Evolutionary conservation across 805 yeast species (phyloP).

Genomic region (Pichia pseudocactophila): DNA sequence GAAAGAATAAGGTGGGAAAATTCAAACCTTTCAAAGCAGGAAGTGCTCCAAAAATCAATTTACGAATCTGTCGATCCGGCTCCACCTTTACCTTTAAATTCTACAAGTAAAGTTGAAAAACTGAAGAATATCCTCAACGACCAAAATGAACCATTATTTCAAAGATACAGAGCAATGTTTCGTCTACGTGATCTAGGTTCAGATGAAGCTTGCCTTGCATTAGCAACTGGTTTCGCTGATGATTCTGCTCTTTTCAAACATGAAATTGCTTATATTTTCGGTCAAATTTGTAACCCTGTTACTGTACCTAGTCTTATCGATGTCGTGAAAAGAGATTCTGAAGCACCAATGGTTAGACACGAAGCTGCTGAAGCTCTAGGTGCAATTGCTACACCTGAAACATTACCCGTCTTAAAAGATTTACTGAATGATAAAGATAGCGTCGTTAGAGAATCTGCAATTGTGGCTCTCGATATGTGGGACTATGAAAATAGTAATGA

Average conservation of each 20-base stretch:
- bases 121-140: slow-evolving; percentile 65
- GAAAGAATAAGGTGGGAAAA: slow-evolving; percentile 92
- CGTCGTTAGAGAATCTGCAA: slow-evolving; percentile 94
- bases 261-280: slow-evolving; percentile 96
- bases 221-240: slow-evolving; percentile 84
- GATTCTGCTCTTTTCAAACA: slow-evolving; percentile 92
- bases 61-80: slow-evolving; percentile 95
- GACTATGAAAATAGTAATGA: slow-evolving; percentile 85
- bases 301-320: slow-evolving; percentile 82
- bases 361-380: slow-evolving; percentile 99
- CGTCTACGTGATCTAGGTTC: slow-evolving; percentile 91
- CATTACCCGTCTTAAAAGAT: slow-evolving; percentile 74
- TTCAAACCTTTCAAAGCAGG: slow-evolving; percentile 55
- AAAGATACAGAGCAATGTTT: slow-evolving; percentile 97
- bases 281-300: slow-evolving; percentile 90
- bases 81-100: slow-evolving; percentile 74
- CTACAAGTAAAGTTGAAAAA: slow-evolving; percentile 50
- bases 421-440: slow-evolving; percentile 73
- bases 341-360: slow-evolving; percentile 98
- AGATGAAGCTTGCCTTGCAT: slow-evolving; percentile 85
- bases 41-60: slow-evolving; percentile 63
- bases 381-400: slow-evolving; percentile 92
- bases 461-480: slow-evolving; percentile 97
- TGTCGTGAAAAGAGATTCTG: slow-evolving; percentile 64
- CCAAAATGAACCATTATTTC: slow-evolving; percentile 71